phyloP scores from a whole-genome alignment of 805 yeast species.

The Kazachstania bromeliacearum region DNA sequence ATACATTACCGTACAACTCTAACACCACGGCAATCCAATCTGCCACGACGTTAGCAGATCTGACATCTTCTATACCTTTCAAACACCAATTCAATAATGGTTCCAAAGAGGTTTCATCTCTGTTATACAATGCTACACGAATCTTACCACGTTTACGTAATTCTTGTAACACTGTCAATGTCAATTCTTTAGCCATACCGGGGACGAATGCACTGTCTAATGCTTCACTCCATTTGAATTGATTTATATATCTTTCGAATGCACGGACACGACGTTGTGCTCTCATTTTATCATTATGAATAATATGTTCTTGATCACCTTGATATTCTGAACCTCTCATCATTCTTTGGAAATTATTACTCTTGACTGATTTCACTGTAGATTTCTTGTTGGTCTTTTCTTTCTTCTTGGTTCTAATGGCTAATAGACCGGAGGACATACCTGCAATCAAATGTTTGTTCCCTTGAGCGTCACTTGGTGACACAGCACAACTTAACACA shows the following conservation, averaged over 20 bases:
- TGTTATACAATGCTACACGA: slow-evolving; percentile 63
- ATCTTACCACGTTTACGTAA: slow-evolving; percentile 83
- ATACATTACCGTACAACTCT: slow-evolving; percentile 57
- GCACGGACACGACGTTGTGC: slow-evolving; percentile 60
- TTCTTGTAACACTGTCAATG: slow-evolving; percentile 77
- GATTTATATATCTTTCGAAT: slow-evolving; percentile 75
- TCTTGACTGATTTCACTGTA: slow-evolving; percentile 15
- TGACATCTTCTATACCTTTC: slow-evolving; percentile 68
- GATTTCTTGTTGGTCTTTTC: slow-evolving; percentile 25
- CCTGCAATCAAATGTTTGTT: slow-evolving; percentile 86
- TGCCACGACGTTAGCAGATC: slow-evolving; percentile 50
- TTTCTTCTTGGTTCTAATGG: slow-evolving; percentile 80
- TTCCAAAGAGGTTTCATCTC: slow-evolving; percentile 80
- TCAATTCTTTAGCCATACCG: slow-evolving; percentile 71
- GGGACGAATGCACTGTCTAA: slow-evolving; percentile 74
- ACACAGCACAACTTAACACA: slow-evolving; percentile 79
- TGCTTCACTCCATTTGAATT: slow-evolving; percentile 90
- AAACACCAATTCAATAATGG: slow-evolving; percentile 81
- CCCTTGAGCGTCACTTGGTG: slow-evolving; percentile 45
- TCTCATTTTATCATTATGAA: slow-evolving; percentile 49
- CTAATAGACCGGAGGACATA: slow-evolving; percentile 75
- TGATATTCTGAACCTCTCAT: slow-evolving; percentile 84
- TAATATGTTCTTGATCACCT: slow-evolving; percentile 77
- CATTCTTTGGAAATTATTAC: slow-evolving; percentile 67
- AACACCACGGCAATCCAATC: slow-evolving; percentile 69